Percentiles rank a stretch among this genome's conserved stretches.
These are phyloP conservation scores for Erythrobasidium hasegawianum DNA, from an alignment of 1,284 basidiomycete species.

Conservation along the genomic window DNA sequence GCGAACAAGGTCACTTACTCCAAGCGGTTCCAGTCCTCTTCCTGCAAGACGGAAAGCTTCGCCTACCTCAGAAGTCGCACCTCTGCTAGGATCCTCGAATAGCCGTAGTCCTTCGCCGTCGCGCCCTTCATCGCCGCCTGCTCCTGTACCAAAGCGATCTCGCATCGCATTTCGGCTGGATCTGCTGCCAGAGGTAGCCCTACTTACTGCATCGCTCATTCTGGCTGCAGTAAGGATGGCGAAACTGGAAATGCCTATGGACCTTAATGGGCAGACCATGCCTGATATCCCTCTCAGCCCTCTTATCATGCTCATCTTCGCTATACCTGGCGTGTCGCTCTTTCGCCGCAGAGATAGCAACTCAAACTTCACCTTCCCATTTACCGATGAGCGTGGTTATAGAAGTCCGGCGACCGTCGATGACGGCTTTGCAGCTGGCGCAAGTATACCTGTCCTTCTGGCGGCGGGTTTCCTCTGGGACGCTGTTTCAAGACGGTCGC, in stretches of 20 bases:
- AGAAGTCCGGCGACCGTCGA: constrained; percentile 41
- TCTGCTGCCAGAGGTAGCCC: constrained; percentile 40
- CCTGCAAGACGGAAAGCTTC: constrained; percentile 13
- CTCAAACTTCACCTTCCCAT: constrained; percentile 44
- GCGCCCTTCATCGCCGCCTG: not conserved
- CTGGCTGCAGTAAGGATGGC: constrained; percentile 40
- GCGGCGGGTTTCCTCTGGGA: constrained; percentile 42
- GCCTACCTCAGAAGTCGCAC: not conserved
- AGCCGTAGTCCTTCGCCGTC: not conserved
- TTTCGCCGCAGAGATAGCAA: constrained; percentile 37
- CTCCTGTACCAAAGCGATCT: constrained; percentile 1
- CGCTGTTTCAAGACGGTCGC: constrained; percentile 29
- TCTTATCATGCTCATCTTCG: constrained; percentile 36
- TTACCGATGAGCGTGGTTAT: constrained; percentile 47
- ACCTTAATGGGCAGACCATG: constrained; percentile 24
- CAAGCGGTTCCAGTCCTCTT: constrained; percentile 9
- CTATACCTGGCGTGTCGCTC: constrained; percentile 42
- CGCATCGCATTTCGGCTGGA: constrained; percentile 36
- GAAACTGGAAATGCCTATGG: constrained; percentile 29
- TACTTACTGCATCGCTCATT: constrained; percentile 39
- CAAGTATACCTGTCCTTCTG: constrained; percentile 44
- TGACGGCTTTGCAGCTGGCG: constrained; percentile 44
- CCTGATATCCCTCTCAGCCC: constrained; percentile 37
- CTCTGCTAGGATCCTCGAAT: not conserved
- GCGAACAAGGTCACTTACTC: constrained; percentile 18